Conservation (phyloP, 2,329 filamentous ascomycete genomes). For the Diaporthe helianthi region DNA sequence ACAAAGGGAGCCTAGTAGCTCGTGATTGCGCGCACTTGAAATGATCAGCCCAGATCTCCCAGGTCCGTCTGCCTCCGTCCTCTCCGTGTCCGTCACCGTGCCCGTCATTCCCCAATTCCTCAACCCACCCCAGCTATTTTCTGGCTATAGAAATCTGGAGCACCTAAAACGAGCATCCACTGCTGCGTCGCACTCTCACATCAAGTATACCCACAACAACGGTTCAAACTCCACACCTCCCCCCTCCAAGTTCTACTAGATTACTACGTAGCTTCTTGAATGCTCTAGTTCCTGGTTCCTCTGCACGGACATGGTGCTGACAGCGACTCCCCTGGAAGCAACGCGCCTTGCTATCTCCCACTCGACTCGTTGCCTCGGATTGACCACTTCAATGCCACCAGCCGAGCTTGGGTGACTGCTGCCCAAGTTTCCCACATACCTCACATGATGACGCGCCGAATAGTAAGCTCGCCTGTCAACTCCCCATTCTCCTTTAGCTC, state of each 20-base stretch:
- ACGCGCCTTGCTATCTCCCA: conserved; percentile 32
- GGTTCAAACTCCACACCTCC: background rate
- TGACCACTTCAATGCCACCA: conserved; percentile 32
- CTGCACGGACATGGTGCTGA: conserved; percentile 34
- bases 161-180: conserved; percentile 13
- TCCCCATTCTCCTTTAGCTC: too few relatives aligned
- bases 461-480: conserved; percentile 24
- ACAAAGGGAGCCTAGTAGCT: conserved; percentile 19
- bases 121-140: background rate
- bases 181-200: conserved; percentile 14
- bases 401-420: conserved; percentile 30
- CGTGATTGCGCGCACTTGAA: background rate
- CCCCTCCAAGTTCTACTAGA: background rate
- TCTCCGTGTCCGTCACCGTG: conserved; percentile 13
- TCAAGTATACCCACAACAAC: background rate
- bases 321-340: conserved; percentile 33
- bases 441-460: conserved; percentile 35
- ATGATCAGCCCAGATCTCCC: conserved; percentile 18
- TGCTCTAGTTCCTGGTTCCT: conserved; percentile 15
- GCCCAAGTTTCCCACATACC: conserved; percentile 23
- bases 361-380: conserved; percentile 7
- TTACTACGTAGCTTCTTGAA: conserved; percentile 1
- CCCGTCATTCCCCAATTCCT: background rate
- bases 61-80: background rate
- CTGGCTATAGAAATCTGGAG: too few relatives aligned